phyloP scores from a whole-genome alignment of 306 rosid genomes.

The Rosa chinensis region DNA sequence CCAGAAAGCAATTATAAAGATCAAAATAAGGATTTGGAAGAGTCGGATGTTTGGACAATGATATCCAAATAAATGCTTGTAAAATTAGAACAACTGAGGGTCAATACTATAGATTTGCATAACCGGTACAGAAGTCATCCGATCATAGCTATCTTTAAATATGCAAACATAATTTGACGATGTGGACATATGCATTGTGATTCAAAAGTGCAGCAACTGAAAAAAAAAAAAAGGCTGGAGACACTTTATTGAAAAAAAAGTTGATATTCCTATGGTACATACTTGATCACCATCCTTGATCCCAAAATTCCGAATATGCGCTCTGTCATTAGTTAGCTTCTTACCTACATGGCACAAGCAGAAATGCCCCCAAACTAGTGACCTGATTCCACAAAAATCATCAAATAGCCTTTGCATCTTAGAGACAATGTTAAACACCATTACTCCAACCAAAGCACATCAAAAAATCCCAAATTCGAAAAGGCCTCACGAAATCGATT shows the following conservation, averaged over 20 bases:
- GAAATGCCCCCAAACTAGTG: slow-evolving; percentile 55
- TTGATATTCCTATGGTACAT: neutral
- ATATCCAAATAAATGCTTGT: neutral
- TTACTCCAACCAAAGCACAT: slow-evolving; percentile 6
- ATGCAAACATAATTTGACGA: neutral
- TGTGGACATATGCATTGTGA: neutral
- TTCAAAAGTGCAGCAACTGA: neutral
- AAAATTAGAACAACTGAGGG: neutral
- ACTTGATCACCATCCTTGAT: slow-evolving; percentile 64
- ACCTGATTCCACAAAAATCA: slow-evolving; percentile 28
- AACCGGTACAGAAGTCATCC: neutral
- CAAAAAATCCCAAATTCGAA: no score
- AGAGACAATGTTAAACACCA: neutral
- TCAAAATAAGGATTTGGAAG: neutral
- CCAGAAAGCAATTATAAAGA: neutral
- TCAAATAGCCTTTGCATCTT: neutral
- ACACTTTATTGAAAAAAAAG: neutral
- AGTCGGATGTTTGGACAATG: neutral
- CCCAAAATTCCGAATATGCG: slow-evolving; percentile 31
- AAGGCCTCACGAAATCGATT: neutral
- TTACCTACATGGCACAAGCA: slow-evolving; percentile 48
- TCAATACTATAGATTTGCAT: neutral
- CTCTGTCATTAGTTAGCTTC: slow-evolving; percentile 44
- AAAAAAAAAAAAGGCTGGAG: no score
- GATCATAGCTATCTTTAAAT: neutral